Percentiles rank a stretch among this genome's conserved stretches.
These are phyloP conservation scores for Ogataea methanolica DNA, from an alignment of 805 yeast genomes.

Conservation along the genomic window DNA sequence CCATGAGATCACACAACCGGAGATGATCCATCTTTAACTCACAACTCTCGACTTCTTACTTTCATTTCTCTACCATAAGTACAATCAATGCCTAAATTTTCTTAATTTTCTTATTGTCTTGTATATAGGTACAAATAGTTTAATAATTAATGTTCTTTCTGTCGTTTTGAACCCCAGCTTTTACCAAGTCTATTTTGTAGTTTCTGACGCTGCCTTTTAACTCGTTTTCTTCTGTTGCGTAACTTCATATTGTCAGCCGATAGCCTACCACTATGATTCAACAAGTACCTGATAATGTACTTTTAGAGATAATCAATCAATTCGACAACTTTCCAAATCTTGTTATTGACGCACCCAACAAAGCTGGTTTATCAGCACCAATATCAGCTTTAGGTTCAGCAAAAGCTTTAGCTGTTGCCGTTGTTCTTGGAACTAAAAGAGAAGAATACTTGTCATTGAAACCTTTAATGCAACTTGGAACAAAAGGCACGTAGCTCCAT, in stretches of 20 bases:
- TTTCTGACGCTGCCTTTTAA: neutral
- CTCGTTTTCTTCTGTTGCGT: slow-evolving; percentile 10
- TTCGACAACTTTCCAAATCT: slow-evolving; percentile 72
- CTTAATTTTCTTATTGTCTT: too few species aligned
- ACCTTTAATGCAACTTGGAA: slow-evolving; percentile 36
- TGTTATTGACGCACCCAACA: slow-evolving; percentile 65
- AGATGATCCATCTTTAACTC: too few species aligned
- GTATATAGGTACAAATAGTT: too few species aligned
- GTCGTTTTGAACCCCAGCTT: neutral
- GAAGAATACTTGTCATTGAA: slow-evolving; percentile 43
- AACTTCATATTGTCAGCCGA: slow-evolving; percentile 62
- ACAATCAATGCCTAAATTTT: too few species aligned
- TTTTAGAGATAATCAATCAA: slow-evolving; percentile 57
- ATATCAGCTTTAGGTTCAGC: slow-evolving; percentile 55
- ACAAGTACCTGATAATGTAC: slow-evolving; percentile 51
- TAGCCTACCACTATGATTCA: slow-evolving; percentile 70
- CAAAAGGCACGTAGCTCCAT: slow-evolving; percentile 57
- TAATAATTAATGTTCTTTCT: neutral
- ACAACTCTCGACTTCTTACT: too few species aligned
- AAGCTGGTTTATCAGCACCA: slow-evolving; percentile 51
- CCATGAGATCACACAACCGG: too few species aligned
- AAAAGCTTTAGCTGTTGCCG: slow-evolving; percentile 69
- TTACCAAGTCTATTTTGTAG: too few species aligned
- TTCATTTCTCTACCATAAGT: too few species aligned
- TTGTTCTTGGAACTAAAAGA: slow-evolving; percentile 65